Evolutionary conservation across 2,329 filamentous ascomycete species (phyloP), one percentile per base, ranked within the genome.

Genomic region (Fusarium hostae): DNA sequence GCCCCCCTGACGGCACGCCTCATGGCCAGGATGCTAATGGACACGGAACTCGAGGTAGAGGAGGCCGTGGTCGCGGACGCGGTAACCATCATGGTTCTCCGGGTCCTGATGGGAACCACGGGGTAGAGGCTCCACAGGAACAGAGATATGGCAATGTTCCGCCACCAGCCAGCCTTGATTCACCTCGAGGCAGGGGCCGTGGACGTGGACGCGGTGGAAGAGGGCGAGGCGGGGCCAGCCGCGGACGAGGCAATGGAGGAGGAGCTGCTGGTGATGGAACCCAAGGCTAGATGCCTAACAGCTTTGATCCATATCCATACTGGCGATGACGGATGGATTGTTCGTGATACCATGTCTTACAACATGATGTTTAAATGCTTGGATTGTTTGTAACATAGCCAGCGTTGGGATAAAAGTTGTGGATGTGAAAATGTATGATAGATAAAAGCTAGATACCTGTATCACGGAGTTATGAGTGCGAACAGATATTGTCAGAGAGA

Each of bases 111-210:
- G 74, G 59, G 24, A 40, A 56, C 13, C 44, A 64, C 9, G 64
- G 47, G 37, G 66, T 56, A 56, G 59, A 62, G 28, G 58, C 65
- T n/a, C 55, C 58, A 9, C 62, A 76, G 24, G 75, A 76, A 64
- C 75, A 76, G 48, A 79, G 78, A 37, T 91, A 88, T 75, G 85
- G 85, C 63, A 86, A 86, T 20, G 87, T 91, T 11, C 88, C 89
- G 34, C 91, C 91, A 26, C 91, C 91, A 2, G 79, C 87, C 3
- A 86, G 78, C 45, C 80, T 92, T 16, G 86, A 91, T 69, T 75
- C 81, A 22, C 76, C 81, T 26, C 82, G 82, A 32, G 80, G 83
- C 35, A 77, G 81, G 41, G 81, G 82, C 8, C 81, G 82, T 35
- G 81, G 82, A 12, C 80, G 82, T 59, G 81, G 81, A 16, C 79